phyloP scores from a whole-genome alignment of 371 early-diverging fungal genomes.

The Mucor piriformis region DNA sequence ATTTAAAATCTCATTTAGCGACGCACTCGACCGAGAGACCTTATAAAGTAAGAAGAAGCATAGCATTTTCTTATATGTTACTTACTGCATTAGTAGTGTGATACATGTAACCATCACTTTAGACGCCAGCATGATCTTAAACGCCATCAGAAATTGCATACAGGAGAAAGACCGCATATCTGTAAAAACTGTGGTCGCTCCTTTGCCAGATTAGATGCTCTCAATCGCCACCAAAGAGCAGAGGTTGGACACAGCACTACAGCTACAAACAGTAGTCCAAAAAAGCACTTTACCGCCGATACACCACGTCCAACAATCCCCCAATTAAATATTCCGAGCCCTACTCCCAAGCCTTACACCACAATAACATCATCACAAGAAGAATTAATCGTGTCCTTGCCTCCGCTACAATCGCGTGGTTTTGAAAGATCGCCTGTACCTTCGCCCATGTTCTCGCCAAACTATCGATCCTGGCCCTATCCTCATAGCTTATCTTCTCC shows the following conservation, averaged over 20 bases:
- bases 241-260: not conserved
- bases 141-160: conserved; percentile 74
- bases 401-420: not conserved
- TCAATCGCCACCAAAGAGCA: conserved; percentile 64
- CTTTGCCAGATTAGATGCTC: conserved; percentile 72
- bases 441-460: not conserved
- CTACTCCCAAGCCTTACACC: conserved; percentile 18
- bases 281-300: not conserved
- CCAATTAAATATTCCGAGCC: conserved; percentile 29
- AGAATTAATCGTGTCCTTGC: not conserved
- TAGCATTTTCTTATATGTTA: not conserved
- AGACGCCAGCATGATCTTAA: conserved; percentile 75
- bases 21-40: conserved; percentile 47
- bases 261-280: no score
- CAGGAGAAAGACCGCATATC: conserved; percentile 71
- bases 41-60: conserved; percentile 34
- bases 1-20: conserved; percentile 52
- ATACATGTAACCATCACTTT: conserved; percentile 50
- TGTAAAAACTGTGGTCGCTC: conserved; percentile 53
- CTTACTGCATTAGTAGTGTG: conserved; percentile 31
- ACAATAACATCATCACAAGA: not conserved
- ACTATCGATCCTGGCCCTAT: not conserved
- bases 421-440: not conserved
- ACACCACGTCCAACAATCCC: conserved; percentile 25
- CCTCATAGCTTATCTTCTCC: not conserved